phyloP scores from a whole-genome alignment of 352 stramenopile species.

The Pythium apleroticum region DNA sequence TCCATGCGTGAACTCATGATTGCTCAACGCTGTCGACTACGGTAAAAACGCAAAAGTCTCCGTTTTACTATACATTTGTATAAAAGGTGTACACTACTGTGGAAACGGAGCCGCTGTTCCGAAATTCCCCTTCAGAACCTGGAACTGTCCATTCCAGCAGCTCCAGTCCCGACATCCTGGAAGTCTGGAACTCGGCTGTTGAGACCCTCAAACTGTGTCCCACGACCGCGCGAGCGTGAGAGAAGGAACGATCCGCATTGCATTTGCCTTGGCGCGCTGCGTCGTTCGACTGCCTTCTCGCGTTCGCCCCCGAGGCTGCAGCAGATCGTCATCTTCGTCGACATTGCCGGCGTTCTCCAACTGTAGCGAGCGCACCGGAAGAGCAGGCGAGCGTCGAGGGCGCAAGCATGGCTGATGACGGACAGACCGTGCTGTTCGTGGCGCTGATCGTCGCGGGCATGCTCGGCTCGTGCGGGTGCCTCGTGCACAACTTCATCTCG shows the following conservation, averaged over 20 bases:
- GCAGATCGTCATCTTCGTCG: neutral
- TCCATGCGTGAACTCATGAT: neutral
- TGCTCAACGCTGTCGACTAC: constrained; percentile 4
- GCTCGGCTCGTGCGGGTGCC: constrained; percentile 7
- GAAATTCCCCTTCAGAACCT: neutral
- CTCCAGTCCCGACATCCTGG: neutral
- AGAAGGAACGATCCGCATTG: neutral
- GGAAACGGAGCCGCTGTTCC: constrained; percentile 1
- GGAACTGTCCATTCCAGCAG: neutral
- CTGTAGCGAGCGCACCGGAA: neutral
- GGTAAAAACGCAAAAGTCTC: neutral
- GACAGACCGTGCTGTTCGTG: constrained; percentile 2
- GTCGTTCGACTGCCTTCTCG: neutral
- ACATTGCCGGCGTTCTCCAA: neutral
- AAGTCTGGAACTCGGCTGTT: neutral
- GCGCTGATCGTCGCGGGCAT: constrained; percentile 2
- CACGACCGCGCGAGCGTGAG: neutral
- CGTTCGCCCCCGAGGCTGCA: neutral
- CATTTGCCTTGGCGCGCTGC: neutral
- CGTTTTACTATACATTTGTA: neutral
- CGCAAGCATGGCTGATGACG: constrained; percentile 1
- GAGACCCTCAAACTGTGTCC: neutral
- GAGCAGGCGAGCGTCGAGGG: too few relatives aligned
- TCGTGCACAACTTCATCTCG: constrained; percentile 13
- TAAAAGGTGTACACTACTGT: neutral